These are phyloP conservation scores for Zygnema circumcarinatum DNA, from an alignment of 139 green algal genomes.

Conservation along the genomic window DNA sequence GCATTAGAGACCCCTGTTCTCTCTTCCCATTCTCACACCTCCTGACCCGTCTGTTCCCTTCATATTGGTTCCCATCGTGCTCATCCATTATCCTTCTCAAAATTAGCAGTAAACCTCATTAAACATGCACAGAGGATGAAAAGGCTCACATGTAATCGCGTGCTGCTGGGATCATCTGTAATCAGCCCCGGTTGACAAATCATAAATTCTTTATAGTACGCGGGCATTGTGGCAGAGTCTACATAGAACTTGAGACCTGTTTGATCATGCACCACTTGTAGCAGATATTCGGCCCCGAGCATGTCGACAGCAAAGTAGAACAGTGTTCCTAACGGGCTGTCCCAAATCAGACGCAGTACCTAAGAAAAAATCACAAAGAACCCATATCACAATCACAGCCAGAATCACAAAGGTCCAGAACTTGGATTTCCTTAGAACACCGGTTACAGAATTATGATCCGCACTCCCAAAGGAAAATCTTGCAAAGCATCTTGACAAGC, in stretches of 20 bases:
- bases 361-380: too few relatives aligned
- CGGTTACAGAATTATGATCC: too few relatives aligned
- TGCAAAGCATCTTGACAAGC: too few relatives aligned
- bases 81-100: not conserved
- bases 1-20: not conserved
- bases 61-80: not conserved
- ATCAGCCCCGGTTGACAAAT: not conserved
- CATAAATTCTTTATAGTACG: not conserved
- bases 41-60: not conserved
- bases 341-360: not conserved
- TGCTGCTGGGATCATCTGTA: not conserved
- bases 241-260: conserved; percentile 5
- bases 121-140: conserved; percentile 16
- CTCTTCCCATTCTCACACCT: not conserved
- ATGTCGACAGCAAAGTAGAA: conserved; percentile 8
- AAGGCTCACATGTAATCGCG: conserved; percentile 4
- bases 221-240: not conserved
- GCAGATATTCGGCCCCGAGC: not conserved
- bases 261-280: not conserved
- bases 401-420: too few relatives aligned
- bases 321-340: not conserved
- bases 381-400: too few relatives aligned
- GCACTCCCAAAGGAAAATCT: too few relatives aligned
- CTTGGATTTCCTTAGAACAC: too few relatives aligned
- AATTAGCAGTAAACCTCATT: too few relatives aligned